These are phyloP conservation scores for Haplosporangium sp. DNA, from an alignment of 371 early-diverging fungal genomes.

Conservation along the genomic window DNA sequence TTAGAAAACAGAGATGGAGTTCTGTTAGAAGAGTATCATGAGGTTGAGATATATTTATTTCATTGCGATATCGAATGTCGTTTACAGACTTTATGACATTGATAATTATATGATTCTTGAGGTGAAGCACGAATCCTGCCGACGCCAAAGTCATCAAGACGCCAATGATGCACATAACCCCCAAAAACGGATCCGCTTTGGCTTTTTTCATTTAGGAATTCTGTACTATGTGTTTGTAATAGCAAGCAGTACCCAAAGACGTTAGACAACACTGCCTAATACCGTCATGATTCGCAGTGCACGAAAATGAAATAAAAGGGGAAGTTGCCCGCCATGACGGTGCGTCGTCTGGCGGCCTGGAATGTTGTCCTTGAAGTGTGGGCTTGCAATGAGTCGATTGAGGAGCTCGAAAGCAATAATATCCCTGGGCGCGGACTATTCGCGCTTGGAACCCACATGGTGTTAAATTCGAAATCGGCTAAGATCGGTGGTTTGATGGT, in stretches of 20 bases:
- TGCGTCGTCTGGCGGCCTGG: conserved; percentile 8
- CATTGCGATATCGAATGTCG: not conserved
- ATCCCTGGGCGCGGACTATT: conserved; percentile 18
- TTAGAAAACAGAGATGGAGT: not conserved
- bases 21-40: not conserved
- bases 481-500: not conserved
- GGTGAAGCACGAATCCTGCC: conserved; percentile 10
- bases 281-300: no score
- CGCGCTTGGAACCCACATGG: conserved; percentile 22
- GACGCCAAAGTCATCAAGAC: conserved; percentile 5
- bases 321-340: conserved; percentile 30
- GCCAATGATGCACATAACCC: conserved; percentile 9
- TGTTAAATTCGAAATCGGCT: conserved; percentile 7
- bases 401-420: conserved; percentile 4
- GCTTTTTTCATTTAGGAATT: conserved; percentile 21
- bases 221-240: no score
- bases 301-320: not conserved
- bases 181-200: conserved; percentile 4
- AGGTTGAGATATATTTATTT: not conserved
- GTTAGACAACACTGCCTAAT: no score
- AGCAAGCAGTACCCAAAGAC: no score
- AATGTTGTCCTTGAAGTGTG: conserved; percentile 13
- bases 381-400: no score
- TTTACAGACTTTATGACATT: conserved; percentile 23
- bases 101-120: conserved; percentile 25